phyloP scores from a whole-genome alignment of 495 filamentous ascomycete species.

The Recurvomyces mirabilis region DNA sequence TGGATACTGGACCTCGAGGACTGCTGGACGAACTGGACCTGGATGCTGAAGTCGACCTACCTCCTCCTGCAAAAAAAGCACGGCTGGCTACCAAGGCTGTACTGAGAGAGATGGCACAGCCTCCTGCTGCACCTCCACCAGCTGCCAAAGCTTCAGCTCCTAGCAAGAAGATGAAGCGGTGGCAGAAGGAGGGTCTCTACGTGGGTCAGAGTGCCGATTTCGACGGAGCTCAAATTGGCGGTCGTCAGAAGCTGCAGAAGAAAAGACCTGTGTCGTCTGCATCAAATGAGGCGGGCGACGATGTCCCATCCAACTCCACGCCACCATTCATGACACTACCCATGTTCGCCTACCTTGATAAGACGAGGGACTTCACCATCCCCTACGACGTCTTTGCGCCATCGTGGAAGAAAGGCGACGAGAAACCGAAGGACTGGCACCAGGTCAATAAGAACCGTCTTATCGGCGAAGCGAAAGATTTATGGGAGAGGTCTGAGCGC shows the following conservation, averaged over 20 bases:
- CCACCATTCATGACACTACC: conserved; percentile 11
- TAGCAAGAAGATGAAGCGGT: conserved; percentile 35
- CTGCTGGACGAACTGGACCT: conserved; percentile 21
- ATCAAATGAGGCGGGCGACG: conserved; percentile 30
- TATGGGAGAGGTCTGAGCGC: conserved; percentile 71
- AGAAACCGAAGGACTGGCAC: conserved; percentile 81
- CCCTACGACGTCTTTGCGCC: conserved; percentile 81
- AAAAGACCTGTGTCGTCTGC: conserved; percentile 42
- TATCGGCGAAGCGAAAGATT: conserved; percentile 71
- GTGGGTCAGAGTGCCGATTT: conserved; percentile 65
- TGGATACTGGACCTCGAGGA: conserved; percentile 19
- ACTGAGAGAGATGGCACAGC: conserved; percentile 33
- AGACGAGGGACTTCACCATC: conserved; percentile 68
- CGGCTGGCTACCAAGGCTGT: conserved; percentile 29
- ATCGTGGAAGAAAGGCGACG: conserved; percentile 65
- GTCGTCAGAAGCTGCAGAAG: conserved; percentile 52
- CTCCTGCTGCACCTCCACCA: conserved; percentile 22
- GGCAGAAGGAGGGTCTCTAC: conserved; percentile 76
- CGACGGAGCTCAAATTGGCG: conserved; percentile 32
- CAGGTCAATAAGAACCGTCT: conserved; percentile 89
- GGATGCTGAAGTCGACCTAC: conserved; percentile 34
- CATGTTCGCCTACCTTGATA: conserved; percentile 42
- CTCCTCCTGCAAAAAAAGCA: conserved; percentile 27
- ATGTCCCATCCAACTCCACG: conserved; percentile 21
- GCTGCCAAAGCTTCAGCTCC: conserved; percentile 8